Percentiles rank a stretch among this genome's conserved stretches.
phyloP scores from a whole-genome alignment of 371 early-diverging fungal genomes.

The Circinella umbellata region DNA sequence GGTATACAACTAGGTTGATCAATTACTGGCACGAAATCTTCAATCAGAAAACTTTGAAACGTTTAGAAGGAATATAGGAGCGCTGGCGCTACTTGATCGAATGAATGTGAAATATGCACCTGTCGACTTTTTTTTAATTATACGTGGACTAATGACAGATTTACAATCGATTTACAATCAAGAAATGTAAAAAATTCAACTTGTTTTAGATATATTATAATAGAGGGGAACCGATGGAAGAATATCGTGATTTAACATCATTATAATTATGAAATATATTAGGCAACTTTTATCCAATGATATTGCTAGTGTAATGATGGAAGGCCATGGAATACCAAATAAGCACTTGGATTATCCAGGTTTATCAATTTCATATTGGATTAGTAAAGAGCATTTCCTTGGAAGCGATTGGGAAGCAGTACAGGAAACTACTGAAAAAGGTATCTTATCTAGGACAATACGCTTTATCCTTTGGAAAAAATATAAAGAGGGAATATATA shows the following conservation, averaged over 20 bases:
- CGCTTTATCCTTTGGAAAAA: not conserved
- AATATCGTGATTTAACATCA: not conserved
- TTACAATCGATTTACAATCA: conserved; percentile 89
- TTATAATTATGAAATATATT: not conserved
- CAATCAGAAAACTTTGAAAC: conserved; percentile 46
- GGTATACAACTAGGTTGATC: conserved; percentile 41
- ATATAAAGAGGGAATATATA: not conserved
- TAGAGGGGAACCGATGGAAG: not conserved
- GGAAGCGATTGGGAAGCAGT: conserved; percentile 49
- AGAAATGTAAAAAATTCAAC: conserved; percentile 36
- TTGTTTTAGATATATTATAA: no score
- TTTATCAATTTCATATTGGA: conserved; percentile 60
- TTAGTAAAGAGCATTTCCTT: conserved; percentile 35
- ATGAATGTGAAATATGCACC: conserved; percentile 56
- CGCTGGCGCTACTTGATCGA: conserved; percentile 57
- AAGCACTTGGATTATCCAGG: conserved; percentile 58
- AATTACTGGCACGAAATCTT: conserved; percentile 51
- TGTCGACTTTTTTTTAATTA: conserved; percentile 57
- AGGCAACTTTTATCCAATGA: conserved; percentile 36
- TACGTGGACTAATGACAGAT: conserved; percentile 76
- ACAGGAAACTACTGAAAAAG: conserved; percentile 37
- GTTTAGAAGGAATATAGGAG: conserved; percentile 55
- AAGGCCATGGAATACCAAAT: conserved; percentile 63
- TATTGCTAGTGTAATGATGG: conserved; percentile 41
- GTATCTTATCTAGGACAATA: conserved; percentile 18